Evolutionary conservation across 805 yeast genomes (phyloP), one percentile per base, ranked within the genome.

Genomic region (Candida patagonica): DNA sequence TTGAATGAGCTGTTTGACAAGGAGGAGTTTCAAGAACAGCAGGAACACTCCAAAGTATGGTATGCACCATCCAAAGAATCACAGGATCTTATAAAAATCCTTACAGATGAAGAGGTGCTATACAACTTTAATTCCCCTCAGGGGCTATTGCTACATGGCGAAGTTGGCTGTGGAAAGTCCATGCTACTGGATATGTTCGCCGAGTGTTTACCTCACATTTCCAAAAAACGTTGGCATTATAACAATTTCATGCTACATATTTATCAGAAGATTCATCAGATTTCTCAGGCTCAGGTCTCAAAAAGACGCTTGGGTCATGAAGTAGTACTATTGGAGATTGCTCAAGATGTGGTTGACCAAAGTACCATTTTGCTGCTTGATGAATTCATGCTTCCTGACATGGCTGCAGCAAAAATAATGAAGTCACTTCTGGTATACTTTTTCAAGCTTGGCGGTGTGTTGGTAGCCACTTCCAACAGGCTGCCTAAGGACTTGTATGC

Each of bases 311-410:
- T 23, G 4, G 42, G 36, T 3, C 23, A 50, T 61, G 87, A 80
- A 50, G 74, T 76, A 44, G 67, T 78, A 17, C 53, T 80, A 21
- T 74, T 76, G 50, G 84, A 80, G 52, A 65, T 80, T 17, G 86
- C 87, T 5, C 73, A 75, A 38, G 76, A 69, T 38, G 66, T 80
- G 76, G 70, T 80, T 23, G 56, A 61, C 10, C 67, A 66, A 43
- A 74, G 70, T 51, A 76, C 84, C 1, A 63, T 80, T 10, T 56
- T 80, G 43, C 64, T 80, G 56, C 57, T 80, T 30, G 88, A 80
- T 54, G 88, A 81, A 55, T 80, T 80, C 59, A 78, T 79, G 81
- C 54, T 80, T 23, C 88, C 88, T 0, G 88, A 80, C 53, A 67
- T 81, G 48, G 83, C 86, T 0, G 71, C 82, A 17, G 87, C 85